phyloP scores from a whole-genome alignment of 805 yeast species.

The Saccharomycopsis sp. region DNA sequence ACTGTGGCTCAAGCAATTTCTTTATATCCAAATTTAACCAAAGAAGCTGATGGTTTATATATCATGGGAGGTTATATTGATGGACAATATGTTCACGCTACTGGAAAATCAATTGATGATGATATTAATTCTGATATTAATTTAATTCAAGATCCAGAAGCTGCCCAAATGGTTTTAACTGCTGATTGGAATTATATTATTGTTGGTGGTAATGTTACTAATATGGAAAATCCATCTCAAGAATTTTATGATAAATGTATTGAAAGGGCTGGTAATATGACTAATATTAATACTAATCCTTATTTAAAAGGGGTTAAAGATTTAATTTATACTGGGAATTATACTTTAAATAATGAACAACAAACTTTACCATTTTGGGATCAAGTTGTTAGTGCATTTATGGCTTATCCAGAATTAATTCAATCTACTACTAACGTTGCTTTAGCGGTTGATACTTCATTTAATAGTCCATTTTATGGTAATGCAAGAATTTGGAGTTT shows the following conservation, averaged over 20 bases:
- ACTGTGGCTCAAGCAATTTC: conserved; percentile 36
- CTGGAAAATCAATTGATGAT: conserved; percentile 24
- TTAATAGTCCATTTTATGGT: conserved; percentile 34
- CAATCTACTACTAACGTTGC: conserved; percentile 24
- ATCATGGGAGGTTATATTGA: conserved; percentile 38
- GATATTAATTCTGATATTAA: conserved; percentile 35
- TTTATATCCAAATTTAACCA: conserved; percentile 29
- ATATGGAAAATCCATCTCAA: conserved; percentile 31
- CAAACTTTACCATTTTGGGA: conserved; percentile 35
- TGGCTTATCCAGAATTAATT: conserved; percentile 29
- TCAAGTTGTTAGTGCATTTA: conserved; percentile 30
- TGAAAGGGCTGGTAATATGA: conserved; percentile 27
- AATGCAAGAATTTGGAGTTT: conserved; percentile 29
- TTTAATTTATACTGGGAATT: conserved; percentile 29
- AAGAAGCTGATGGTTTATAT: conserved; percentile 31
- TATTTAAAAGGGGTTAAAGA: conserved; percentile 24
- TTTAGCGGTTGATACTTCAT: conserved; percentile 31
- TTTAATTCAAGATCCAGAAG: conserved; percentile 35
- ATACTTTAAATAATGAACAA: conserved; percentile 24
- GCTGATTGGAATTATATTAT: conserved; percentile 30
- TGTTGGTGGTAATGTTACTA: conserved; percentile 34
- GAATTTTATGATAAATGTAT: conserved; percentile 27
- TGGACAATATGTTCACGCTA: conserved; percentile 29
- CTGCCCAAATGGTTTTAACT: conserved; percentile 33
- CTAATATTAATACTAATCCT: conserved; percentile 23